Evolutionary conservation across 2,329 filamentous ascomycete species (phyloP).

Genomic region (Talaromyces marneffei): DNA sequence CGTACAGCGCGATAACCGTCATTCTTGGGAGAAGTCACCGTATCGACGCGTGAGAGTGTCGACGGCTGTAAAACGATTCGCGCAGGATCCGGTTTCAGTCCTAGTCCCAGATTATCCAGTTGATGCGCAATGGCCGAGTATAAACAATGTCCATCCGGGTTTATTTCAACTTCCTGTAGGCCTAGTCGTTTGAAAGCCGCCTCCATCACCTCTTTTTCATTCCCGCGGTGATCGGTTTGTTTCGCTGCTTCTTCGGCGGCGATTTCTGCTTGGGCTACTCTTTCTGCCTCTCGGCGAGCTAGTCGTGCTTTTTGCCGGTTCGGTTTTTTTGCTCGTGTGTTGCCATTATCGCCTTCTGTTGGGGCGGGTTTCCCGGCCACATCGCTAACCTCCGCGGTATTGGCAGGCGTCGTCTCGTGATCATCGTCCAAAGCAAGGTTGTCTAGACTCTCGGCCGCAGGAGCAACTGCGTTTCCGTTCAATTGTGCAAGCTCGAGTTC

Average conservation of each 20-base stretch:
- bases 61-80: slow-evolving; percentile 28
- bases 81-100: slow-evolving; percentile 32
- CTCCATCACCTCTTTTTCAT: slow-evolving; percentile 67
- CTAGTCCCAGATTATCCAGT: slow-evolving; percentile 49
- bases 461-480: slow-evolving; percentile 29
- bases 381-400: background rate
- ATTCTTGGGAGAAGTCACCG: slow-evolving; percentile 32
- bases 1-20: slow-evolving; percentile 63
- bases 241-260: slow-evolving; percentile 69
- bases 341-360: background rate
- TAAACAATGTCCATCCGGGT: slow-evolving; percentile 88
- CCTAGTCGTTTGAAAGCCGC: slow-evolving; percentile 57
- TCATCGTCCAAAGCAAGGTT: slow-evolving; percentile 29
- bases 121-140: slow-evolving; percentile 90
- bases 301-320: slow-evolving; percentile 90
- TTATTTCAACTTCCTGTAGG: slow-evolving; percentile 71
- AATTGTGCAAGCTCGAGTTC: slow-evolving; percentile 45
- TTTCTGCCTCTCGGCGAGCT: slow-evolving; percentile 80
- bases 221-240: slow-evolving; percentile 66
- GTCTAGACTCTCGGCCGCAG: slow-evolving; percentile 26
- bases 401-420: slow-evolving; percentile 1
- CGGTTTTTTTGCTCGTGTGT: slow-evolving; percentile 57
- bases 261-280: slow-evolving; percentile 60
- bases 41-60: slow-evolving; percentile 28
- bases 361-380: slow-evolving; percentile 1